phyloP scores from a whole-genome alignment of 2,329 filamentous ascomycete genomes.

The Claviceps capensis region DNA sequence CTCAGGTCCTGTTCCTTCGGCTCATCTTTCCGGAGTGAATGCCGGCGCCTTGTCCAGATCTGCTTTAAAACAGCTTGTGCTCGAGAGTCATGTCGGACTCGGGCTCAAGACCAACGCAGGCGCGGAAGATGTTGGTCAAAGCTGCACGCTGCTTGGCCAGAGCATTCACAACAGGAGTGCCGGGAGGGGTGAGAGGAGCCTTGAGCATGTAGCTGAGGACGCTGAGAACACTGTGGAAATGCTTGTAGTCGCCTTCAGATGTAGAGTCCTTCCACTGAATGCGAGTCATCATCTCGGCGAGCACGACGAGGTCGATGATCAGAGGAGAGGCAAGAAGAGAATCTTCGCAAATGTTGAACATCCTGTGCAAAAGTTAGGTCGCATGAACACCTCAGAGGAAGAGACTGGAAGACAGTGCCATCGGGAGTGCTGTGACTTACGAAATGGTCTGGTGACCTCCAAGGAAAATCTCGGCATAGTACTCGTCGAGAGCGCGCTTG shows the following conservation, averaged over 20 bases:
- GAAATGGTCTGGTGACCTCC: conserved; percentile 96
- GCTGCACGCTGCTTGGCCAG: conserved; percentile 91
- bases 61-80: conserved; percentile 77
- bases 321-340: conserved; percentile 88
- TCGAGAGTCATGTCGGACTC: conserved; percentile 98
- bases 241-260: conserved; percentile 59
- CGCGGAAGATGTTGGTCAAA: conserved; percentile 96
- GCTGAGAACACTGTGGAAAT: conserved; percentile 94
- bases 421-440: conserved; percentile 26
- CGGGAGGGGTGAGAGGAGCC: conserved; percentile 85
- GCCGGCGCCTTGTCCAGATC: background rate
- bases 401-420: background rate
- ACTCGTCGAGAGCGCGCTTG: conserved; percentile 97
- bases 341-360: conserved; percentile 99
- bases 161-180: conserved; percentile 90
- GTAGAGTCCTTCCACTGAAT: conserved; percentile 72
- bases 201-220: conserved; percentile 98
- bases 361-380: conserved; percentile 32
- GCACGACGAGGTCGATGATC: conserved; percentile 89
- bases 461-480: conserved; percentile 98
- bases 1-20: too few species aligned
- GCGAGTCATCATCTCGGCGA: conserved; percentile 97
- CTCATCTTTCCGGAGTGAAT: too few species aligned
- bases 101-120: conserved; percentile 89
- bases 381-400: background rate